phyloP scores from a whole-genome alignment of 352 stramenopile genomes.

The Phytophthora constricta region DNA sequence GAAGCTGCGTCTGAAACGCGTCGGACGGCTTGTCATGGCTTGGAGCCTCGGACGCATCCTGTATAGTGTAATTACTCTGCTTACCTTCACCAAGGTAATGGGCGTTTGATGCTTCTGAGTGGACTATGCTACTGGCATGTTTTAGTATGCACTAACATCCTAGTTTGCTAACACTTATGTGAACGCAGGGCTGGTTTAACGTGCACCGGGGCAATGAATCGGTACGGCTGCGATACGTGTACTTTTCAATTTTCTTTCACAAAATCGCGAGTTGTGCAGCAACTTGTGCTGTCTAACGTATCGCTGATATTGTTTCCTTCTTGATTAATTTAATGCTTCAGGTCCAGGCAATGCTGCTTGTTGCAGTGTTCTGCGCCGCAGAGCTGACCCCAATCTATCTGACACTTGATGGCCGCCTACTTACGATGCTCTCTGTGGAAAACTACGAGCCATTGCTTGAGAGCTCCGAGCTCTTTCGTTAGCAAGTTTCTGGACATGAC shows the following conservation, averaged over 20 bases:
- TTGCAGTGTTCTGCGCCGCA: conserved; percentile 79
- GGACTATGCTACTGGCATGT: neutral
- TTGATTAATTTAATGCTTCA: conserved; percentile 15
- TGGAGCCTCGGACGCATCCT: conserved; percentile 89
- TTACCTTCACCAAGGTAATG: conserved; percentile 85
- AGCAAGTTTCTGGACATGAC: neutral
- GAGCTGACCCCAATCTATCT: conserved; percentile 85
- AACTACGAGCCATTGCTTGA: conserved; percentile 80
- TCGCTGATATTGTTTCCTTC: neutral
- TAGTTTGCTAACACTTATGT: conserved; percentile 3
- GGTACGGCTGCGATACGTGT: conserved; percentile 45
- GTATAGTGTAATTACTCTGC: conserved; percentile 88
- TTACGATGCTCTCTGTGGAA: conserved; percentile 84
- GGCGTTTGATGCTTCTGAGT: neutral
- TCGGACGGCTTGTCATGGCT: conserved; percentile 70
- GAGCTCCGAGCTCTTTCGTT: conserved; percentile 64
- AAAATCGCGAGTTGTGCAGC: no score
- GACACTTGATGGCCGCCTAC: conserved; percentile 72
- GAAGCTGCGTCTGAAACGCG: conserved; percentile 59
- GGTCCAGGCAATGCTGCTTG: conserved; percentile 84
- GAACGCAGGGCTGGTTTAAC: conserved; percentile 83
- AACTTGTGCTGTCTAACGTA: neutral
- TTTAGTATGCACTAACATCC: no score
- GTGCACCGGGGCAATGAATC: conserved; percentile 70
- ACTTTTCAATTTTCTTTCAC: no score